Conservation (phyloP, 176 grass and related monocot species). For the Echinochloa phyllopogon region DNA sequence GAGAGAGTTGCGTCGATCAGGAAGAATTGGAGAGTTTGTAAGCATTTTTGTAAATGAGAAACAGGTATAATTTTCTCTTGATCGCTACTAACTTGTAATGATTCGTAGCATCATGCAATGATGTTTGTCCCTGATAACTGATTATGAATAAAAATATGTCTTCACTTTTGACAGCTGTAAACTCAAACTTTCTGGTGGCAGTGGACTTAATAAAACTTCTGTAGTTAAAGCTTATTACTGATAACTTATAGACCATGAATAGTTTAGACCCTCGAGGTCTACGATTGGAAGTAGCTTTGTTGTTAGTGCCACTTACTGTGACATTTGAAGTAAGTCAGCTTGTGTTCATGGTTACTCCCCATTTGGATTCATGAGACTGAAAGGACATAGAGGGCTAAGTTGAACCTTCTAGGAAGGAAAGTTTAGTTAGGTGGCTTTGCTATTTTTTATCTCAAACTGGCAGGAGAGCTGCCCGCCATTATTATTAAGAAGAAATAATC, state of each 20-base stretch:
- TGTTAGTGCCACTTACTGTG: not conserved
- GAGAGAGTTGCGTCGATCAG: conserved; percentile 77
- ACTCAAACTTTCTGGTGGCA: not conserved
- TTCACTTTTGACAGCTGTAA: conserved; percentile 3
- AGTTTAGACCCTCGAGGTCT: not conserved
- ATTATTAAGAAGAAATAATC: no score
- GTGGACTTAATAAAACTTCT: not conserved
- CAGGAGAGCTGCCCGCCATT: not conserved
- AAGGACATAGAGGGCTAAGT: not conserved
- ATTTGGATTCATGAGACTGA: not conserved
- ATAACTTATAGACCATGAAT: not conserved
- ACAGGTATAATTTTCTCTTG: conserved; percentile 63
- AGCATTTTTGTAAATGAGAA: conserved; percentile 98
- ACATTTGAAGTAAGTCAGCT: not conserved
- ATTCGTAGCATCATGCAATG: conserved; percentile 16
- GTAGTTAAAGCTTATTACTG: conserved; percentile 18
- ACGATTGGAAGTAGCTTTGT: not conserved
- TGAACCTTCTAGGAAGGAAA: not conserved
- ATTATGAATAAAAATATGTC: conserved; percentile 16
- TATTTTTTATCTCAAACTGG: not conserved
- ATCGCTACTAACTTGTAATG: conserved; percentile 28
- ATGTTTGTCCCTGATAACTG: conserved; percentile 5
- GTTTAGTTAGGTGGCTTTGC: not conserved
- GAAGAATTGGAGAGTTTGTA: conserved; percentile 85
- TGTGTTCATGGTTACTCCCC: not conserved